Conservation (phyloP, 1,284 basidiomycete genomes). For the Lentinula novae-zelandiae region DNA sequence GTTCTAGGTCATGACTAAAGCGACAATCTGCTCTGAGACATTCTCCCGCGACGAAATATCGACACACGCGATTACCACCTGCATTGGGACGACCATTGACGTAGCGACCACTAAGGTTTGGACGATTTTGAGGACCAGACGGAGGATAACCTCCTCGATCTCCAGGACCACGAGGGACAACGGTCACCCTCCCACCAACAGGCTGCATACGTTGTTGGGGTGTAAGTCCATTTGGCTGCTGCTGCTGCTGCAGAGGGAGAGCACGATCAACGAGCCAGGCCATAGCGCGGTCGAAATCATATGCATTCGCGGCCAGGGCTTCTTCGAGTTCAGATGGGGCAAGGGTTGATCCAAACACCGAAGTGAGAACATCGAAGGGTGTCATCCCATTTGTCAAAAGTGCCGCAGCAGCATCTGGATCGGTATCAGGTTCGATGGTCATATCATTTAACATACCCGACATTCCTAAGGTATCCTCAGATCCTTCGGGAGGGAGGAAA, state of each 20-base stretch:
- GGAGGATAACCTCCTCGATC: slow-evolving; percentile 42
- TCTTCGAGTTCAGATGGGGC: slow-evolving; percentile 92
- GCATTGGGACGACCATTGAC: slow-evolving; percentile 56
- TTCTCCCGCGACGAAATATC: slow-evolving; percentile 96
- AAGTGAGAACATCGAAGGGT: slow-evolving; percentile 92
- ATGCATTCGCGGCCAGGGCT: slow-evolving; percentile 82
- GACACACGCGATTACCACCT: slow-evolving; percentile 78
- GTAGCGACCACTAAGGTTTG: slow-evolving; percentile 48
- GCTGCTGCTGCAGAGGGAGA: slow-evolving; percentile 28
- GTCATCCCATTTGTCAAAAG: slow-evolving; percentile 88
- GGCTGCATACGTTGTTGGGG: slow-evolving; percentile 47
- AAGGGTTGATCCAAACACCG: slow-evolving; percentile 87
- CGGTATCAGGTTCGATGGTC: slow-evolving; percentile 27
- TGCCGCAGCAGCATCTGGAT: slow-evolving; percentile 44
- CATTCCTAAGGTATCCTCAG: neutral
- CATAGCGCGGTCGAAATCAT: slow-evolving; percentile 95
- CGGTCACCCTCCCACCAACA: slow-evolving; percentile 58
- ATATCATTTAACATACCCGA: slow-evolving; percentile 12
- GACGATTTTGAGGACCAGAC: slow-evolving; percentile 29
- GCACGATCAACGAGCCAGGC: slow-evolving; percentile 83
- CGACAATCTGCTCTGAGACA: slow-evolving; percentile 95
- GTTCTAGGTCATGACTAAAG: slow-evolving; percentile 92
- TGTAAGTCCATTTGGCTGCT: slow-evolving; percentile 20
- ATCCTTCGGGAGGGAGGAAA: neutral
- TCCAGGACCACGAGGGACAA: slow-evolving; percentile 53